These are phyloP conservation scores for Neurospora sp. DNA, from an alignment of 495 filamentous ascomycete genomes.

Conservation along the genomic window DNA sequence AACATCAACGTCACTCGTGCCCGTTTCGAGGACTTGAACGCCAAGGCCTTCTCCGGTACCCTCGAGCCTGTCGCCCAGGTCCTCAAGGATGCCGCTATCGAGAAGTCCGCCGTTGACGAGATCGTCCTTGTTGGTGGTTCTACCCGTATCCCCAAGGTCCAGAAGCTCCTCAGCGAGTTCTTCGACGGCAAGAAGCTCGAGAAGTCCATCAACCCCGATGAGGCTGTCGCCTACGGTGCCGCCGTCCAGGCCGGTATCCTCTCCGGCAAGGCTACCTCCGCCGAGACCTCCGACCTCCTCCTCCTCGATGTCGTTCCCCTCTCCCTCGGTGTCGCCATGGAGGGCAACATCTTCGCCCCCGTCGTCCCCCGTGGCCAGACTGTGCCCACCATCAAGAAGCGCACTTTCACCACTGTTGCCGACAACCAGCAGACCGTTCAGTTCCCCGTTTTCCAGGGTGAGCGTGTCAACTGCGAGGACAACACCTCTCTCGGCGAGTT, in stretches of 20 bases:
- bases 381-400: slow-evolving; percentile 89
- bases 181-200: slow-evolving; percentile 99
- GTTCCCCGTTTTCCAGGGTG: slow-evolving; percentile 97
- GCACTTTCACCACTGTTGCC: slow-evolving; percentile 94
- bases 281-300: slow-evolving; percentile 90
- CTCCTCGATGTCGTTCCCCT: slow-evolving; percentile 95
- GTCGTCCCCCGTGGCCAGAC: slow-evolving; percentile 89
- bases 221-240: slow-evolving; percentile 98
- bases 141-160: slow-evolving; percentile 97
- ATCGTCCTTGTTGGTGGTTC: slow-evolving; percentile 98
- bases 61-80: slow-evolving; percentile 98
- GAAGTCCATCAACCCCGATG: slow-evolving; percentile 99
- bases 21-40: slow-evolving; percentile 97
- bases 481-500: slow-evolving; percentile 99
- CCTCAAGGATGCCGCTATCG: slow-evolving; percentile 88
- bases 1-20: slow-evolving; percentile 99
- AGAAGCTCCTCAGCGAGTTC: slow-evolving; percentile 96
- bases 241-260: slow-evolving; percentile 98
- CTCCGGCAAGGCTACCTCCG: slow-evolving; percentile 91
- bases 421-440: slow-evolving; percentile 95
- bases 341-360: slow-evolving; percentile 98
- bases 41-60: slow-evolving; percentile 90
- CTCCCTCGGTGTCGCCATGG: slow-evolving; percentile 98
- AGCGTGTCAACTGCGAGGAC: slow-evolving; percentile 98
- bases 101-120: slow-evolving; percentile 93